A percentile compares a stretch with the other conserved stretches of the same genome.
Evolutionary conservation across 176 grass and related monocot genomes (phyloP).

Genomic region (Zoysia japonica): DNA sequence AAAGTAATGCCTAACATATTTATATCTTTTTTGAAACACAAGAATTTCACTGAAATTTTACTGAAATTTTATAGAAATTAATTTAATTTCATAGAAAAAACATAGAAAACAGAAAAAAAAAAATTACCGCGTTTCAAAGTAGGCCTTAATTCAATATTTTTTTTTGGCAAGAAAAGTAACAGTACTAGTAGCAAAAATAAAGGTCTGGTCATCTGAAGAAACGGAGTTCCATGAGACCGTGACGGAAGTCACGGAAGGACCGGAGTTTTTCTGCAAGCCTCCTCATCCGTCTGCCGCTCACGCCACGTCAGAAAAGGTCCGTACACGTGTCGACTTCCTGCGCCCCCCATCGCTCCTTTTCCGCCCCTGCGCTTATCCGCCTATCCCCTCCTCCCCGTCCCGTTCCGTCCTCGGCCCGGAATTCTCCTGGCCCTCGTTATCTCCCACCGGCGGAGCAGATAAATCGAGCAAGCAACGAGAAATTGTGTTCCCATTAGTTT

Average conservation of each 20-base stretch:
- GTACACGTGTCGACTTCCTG: slow-evolving; percentile 16
- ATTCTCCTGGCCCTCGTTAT: slow-evolving; percentile 43
- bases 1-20: too few relatives aligned
- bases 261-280: not conserved
- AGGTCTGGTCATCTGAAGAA: not conserved
- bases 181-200: not conserved
- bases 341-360: slow-evolving; percentile 9
- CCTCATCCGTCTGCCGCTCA: too few relatives aligned
- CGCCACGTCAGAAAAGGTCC: slow-evolving; percentile 41
- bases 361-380: slow-evolving; percentile 34
- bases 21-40: too few relatives aligned
- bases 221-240: not conserved
- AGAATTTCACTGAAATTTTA: too few relatives aligned
- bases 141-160: not conserved
- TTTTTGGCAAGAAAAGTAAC: not conserved
- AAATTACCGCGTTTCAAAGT: too few relatives aligned
- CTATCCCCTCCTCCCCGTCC: slow-evolving; percentile 16
- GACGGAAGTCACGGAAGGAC: slow-evolving; percentile 16
- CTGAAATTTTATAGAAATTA: not conserved
- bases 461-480: not conserved
- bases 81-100: too few relatives aligned
- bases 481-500: too few relatives aligned
- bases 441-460: slow-evolving; percentile 13
- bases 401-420: slow-evolving; percentile 2
- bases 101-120: too few relatives aligned